Conservation (phyloP, 2,329 filamentous ascomycete species). For the Phialophora verrucosa region DNA sequence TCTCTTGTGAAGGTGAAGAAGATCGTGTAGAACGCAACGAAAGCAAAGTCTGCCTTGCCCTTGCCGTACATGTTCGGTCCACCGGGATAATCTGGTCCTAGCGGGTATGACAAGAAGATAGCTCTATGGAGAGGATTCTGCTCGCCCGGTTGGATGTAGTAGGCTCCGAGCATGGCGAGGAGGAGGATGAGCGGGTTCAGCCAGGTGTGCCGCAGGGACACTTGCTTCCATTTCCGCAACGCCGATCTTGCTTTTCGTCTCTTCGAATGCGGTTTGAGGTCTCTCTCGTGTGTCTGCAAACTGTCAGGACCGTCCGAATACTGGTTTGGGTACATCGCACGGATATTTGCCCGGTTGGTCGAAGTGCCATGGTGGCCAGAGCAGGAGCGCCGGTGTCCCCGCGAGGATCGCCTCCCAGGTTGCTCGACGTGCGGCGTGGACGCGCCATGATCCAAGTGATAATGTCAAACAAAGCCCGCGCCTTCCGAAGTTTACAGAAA, state of each 20-base stretch:
- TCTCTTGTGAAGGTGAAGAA: constrained; percentile 86
- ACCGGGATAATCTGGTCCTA: constrained; percentile 58
- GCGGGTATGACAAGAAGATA: constrained; percentile 82
- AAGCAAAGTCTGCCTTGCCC: constrained; percentile 76
- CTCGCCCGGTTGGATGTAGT: constrained; percentile 72
- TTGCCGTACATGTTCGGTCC: constrained; percentile 74
- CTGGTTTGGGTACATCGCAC: constrained; percentile 21
- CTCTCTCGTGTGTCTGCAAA: constrained; percentile 33
- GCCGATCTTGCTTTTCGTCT: constrained; percentile 51
- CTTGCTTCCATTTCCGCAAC: constrained; percentile 51
- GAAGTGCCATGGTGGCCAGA: constrained; percentile 52
- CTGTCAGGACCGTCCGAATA: constrained; percentile 12
- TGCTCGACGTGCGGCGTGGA: constrained; percentile 51
- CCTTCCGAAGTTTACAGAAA: constrained; percentile 8
- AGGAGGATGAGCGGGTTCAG: constrained; percentile 71
- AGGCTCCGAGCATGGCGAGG: constrained; percentile 65
- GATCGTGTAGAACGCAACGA: constrained; percentile 82
- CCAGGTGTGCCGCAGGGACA: constrained; percentile 56
- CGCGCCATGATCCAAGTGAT: constrained; percentile 36
- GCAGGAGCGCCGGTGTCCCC: constrained; percentile 55
- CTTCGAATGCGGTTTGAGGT: constrained; percentile 48
- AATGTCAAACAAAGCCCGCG: neutral
- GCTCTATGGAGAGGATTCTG: constrained; percentile 76
- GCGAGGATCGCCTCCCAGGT: constrained; percentile 54
- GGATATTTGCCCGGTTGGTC: constrained; percentile 41